A percentile compares a stretch with the other conserved stretches of the same genome.
Conservation (phyloP, 345 rosid species). For the Hibiscus syriacus region DNA sequence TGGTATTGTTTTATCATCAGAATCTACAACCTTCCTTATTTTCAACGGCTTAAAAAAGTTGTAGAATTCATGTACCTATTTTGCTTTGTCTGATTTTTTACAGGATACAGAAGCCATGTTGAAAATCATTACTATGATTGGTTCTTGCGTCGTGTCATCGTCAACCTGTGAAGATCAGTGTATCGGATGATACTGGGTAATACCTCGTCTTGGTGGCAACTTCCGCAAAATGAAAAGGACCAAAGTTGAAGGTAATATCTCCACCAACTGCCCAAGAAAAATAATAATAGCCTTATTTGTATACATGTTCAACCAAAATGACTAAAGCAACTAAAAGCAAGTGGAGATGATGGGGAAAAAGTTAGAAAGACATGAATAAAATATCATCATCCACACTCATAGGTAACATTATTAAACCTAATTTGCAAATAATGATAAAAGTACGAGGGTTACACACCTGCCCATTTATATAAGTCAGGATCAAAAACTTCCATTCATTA, state of each 20-base stretch:
- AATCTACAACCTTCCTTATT: not conserved
- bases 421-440: too few relatives aligned
- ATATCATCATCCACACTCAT: too few relatives aligned
- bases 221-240: conserved; percentile 89
- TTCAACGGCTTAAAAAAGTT: not conserved
- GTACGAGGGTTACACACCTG: too few relatives aligned
- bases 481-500: conserved; percentile 10
- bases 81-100: not conserved
- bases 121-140: not conserved
- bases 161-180: conserved; percentile 29
- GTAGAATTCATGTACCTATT: not conserved
- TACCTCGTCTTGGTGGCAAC: conserved; percentile 86
- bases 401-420: too few relatives aligned
- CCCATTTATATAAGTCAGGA: conserved; percentile 4
- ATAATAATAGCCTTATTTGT: not conserved
- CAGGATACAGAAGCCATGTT: conserved; percentile 2
- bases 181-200: conserved; percentile 79
- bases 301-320: not conserved
- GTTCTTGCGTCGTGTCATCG: not conserved
- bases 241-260: conserved; percentile 76
- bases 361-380: too few relatives aligned
- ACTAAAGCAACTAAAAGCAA: too few relatives aligned
- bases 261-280: conserved; percentile 60
- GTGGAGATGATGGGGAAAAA: too few relatives aligned
- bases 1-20: not conserved